Evolutionary conservation across 2,329 filamentous ascomycete species (phyloP).

Genomic region (Dryadomyces quercivorus): DNA sequence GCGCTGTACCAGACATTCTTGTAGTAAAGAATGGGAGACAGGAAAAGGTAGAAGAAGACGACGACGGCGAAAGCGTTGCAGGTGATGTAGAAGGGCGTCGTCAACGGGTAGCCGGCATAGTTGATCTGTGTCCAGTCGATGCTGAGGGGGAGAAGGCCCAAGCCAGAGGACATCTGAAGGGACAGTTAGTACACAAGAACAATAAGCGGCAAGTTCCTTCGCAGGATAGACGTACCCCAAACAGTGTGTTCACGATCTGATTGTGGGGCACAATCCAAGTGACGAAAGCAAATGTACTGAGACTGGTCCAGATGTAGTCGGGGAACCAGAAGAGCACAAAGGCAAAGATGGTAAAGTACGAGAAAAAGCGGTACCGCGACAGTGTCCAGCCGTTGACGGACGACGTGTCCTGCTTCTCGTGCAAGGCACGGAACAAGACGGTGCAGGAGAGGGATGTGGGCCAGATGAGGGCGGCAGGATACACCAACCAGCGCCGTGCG

Average conservation of each 20-base stretch:
- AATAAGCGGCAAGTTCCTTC: not conserved
- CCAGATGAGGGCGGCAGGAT: constrained; percentile 40
- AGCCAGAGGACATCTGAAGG: constrained; percentile 14
- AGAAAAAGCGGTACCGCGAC: constrained; percentile 34
- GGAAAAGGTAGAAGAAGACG: constrained; percentile 40
- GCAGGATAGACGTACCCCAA: constrained; percentile 3
- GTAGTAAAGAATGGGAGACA: constrained; percentile 47
- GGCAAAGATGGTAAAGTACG: constrained; percentile 29
- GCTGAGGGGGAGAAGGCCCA: constrained; percentile 7
- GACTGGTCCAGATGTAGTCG: constrained; percentile 31
- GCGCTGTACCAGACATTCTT: constrained; percentile 44
- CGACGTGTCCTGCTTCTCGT: constrained; percentile 25
- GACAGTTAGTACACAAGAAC: not conserved
- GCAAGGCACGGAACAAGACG: constrained; percentile 34
- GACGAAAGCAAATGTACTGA: constrained; percentile 38
- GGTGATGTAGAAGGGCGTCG: constrained; percentile 41
- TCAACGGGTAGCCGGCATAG: constrained; percentile 5
- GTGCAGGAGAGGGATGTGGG: constrained; percentile 34
- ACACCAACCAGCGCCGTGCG: constrained; percentile 37
- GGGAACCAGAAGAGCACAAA: constrained; percentile 42
- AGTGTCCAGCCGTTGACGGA: constrained; percentile 25
- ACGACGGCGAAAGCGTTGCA: constrained; percentile 47
- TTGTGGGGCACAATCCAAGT: constrained; percentile 37
- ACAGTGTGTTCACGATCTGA: constrained; percentile 18
- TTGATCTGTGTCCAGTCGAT: constrained; percentile 11